These are phyloP conservation scores for Paecilomyces fulvus DNA, from an alignment of 2,329 filamentous ascomycete species.

Conservation along the genomic window DNA sequence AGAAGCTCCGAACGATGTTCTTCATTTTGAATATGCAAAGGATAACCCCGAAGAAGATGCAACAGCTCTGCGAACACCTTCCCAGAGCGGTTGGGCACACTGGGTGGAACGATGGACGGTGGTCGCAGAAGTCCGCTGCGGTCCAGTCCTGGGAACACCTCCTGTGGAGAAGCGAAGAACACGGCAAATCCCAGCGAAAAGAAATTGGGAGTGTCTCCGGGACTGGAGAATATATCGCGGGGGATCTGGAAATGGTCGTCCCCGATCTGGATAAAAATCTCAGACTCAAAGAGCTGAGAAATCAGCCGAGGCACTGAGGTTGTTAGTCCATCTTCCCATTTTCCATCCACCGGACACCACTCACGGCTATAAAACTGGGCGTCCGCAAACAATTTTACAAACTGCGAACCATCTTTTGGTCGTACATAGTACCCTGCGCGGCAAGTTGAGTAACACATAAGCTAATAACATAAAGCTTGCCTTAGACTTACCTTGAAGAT, in stretches of 20 bases:
- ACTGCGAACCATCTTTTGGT: slow-evolving; percentile 74
- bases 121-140: slow-evolving; percentile 72
- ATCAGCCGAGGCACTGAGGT: slow-evolving; percentile 71
- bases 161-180: slow-evolving; percentile 72
- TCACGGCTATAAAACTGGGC: slow-evolving; percentile 85
- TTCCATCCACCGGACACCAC: slow-evolving; percentile 15
- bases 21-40: slow-evolving; percentile 65
- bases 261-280: slow-evolving; percentile 87
- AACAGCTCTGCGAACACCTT: slow-evolving; percentile 77
- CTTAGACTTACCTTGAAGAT: slow-evolving; percentile 59
- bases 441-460: slow-evolving; percentile 1
- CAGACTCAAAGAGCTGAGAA: slow-evolving; percentile 82
- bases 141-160: slow-evolving; percentile 79
- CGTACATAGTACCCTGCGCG: slow-evolving; percentile 68
- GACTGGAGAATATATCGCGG: slow-evolving; percentile 72
- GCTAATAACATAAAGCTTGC: not conserved
- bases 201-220: slow-evolving; percentile 91
- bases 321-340: not conserved
- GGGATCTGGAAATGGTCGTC: slow-evolving; percentile 82
- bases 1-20: slow-evolving; percentile 69
- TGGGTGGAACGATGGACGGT: slow-evolving; percentile 74
- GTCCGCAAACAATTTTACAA: slow-evolving; percentile 86
- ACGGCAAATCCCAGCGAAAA: slow-evolving; percentile 84
- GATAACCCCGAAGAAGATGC: slow-evolving; percentile 75
- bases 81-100: slow-evolving; percentile 71